Evolutionary conservation across 2,329 filamentous ascomycete species (phyloP).

Genomic region (Diplodia corticola): DNA sequence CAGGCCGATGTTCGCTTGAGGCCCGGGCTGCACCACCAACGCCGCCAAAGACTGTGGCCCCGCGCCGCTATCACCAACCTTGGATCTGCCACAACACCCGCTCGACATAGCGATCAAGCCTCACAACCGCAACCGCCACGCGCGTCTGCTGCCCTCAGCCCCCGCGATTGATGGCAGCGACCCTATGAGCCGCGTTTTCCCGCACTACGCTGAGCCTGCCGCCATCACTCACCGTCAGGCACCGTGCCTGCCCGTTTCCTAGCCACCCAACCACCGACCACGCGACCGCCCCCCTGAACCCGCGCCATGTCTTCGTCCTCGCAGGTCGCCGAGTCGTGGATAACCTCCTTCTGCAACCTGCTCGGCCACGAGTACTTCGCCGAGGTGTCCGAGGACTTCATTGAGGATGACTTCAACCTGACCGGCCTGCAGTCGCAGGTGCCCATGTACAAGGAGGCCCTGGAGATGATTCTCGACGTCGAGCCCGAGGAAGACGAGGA

Average conservation of each 20-base stretch:
- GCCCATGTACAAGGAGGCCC: slow-evolving; percentile 96
- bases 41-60: slow-evolving; percentile 12
- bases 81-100: slow-evolving; percentile 16
- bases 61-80: slow-evolving; percentile 21
- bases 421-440: slow-evolving; percentile 94
- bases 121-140: not conserved
- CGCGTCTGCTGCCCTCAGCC: not conserved
- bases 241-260: slow-evolving; percentile 20
- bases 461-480: slow-evolving; percentile 99
- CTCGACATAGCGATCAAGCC: not conserved
- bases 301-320: slow-evolving; percentile 57
- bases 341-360: slow-evolving; percentile 92
- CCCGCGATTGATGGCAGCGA: slow-evolving; percentile 21
- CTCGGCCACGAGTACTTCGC: slow-evolving; percentile 98
- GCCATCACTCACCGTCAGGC: slow-evolving; percentile 18
- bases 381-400: slow-evolving; percentile 97
- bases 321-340: slow-evolving; percentile 82
- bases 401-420: slow-evolving; percentile 99
- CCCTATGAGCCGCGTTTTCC: slow-evolving; percentile 18
- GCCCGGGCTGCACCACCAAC: slow-evolving; percentile 19
- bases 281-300: not conserved
- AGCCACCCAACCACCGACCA: slow-evolving; percentile 4
- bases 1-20: slow-evolving; percentile 11
- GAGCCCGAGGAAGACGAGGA: slow-evolving; percentile 94
- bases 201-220: slow-evolving; percentile 15